Base-by-base conservation (phyloP, 2,329 filamentous ascomycete species). In the Alternaria ethzedia region DNA sequence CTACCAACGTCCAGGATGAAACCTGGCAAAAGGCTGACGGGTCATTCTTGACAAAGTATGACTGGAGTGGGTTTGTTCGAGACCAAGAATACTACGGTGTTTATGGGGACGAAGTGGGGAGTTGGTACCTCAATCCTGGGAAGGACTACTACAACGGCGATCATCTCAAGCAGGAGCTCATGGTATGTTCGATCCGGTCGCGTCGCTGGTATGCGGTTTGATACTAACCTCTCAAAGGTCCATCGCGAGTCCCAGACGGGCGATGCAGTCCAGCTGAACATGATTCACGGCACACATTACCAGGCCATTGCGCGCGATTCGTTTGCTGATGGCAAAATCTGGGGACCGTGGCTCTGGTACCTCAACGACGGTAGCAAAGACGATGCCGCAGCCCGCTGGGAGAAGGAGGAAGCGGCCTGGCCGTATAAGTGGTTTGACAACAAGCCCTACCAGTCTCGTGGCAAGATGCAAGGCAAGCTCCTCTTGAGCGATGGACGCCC, bases 121-220 rank as follows among this genome's bases (percentile, higher is more conserved):
- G 82, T 28, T 86, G 84, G 85, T 86, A 86, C 64, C 81, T 86
- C 57, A 75, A 77, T 43, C 76, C 83, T 4, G 83, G 83, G 3
- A 85, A 84, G 57, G 84, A 86, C 63, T 86, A 86, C 66, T 84
- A 81, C 69, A 86, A 86, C 43, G 85, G 84, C 3, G 80, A 86
- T 64, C 83, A 86, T 59, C 67, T 86, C 23, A 86, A 86, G 75
- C 83, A 86, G 67, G 85, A 86, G 61, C 72, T 86, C 36, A 84
- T 83, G 77, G 82, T 78, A 71, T 15, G 70, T 65, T 21, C 5
- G 32, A 20, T 28, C 5, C 30, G 7, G n/a, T 17, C 10, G 30
- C 15, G 10, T 11, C 17, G 25, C 20, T 21, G 6, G 12, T 23
- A 57, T 12, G 17, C 25, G 54, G 28, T 28, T 32, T 21, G 17